Evolutionary conservation across 2,329 filamentous ascomycete species (phyloP).

Genomic region (Pochonia chlamydosporia): DNA sequence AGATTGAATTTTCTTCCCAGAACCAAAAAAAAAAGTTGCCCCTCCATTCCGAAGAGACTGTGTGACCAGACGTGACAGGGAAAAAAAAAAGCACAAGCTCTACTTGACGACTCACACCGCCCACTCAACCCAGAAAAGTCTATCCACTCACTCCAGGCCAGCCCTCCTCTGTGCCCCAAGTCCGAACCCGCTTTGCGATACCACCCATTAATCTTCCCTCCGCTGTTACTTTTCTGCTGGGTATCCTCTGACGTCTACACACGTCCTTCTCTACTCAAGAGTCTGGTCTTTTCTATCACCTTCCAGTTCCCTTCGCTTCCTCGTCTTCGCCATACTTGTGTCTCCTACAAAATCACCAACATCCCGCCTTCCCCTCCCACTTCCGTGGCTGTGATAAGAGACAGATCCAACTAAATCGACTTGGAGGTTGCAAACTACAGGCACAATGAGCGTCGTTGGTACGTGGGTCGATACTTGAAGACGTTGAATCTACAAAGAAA

Average conservation of each 20-base stretch:
- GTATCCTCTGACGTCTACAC: neutral
- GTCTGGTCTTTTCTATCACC: neutral
- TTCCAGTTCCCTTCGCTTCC: neutral
- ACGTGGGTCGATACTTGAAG: constrained; percentile 19
- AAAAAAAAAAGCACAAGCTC: no score
- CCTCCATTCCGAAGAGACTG: no score
- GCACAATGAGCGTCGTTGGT: constrained; percentile 53
- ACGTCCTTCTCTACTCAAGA: neutral
- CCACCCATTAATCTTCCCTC: neutral
- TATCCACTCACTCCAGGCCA: neutral
- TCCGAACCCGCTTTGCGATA: neutral
- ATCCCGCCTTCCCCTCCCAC: constrained; percentile 3
- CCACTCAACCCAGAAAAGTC: neutral
- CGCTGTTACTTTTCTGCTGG: neutral
- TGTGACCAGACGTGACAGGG: no score
- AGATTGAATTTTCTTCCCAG: no score
- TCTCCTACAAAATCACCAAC: neutral
- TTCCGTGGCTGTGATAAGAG: constrained; percentile 4
- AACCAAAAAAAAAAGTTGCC: constrained; percentile 5
- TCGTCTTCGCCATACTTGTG: neutral
- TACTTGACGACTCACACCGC: no score
- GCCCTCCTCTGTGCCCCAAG: neutral
- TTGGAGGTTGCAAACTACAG: constrained; percentile 17
- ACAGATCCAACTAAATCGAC: constrained; percentile 5
- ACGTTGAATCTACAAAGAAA: neutral